Percentiles rank a stretch among this genome's conserved stretches.
Conservation (phyloP, 2,329 filamentous ascomycete species). For the Xylaria sp. region DNA sequence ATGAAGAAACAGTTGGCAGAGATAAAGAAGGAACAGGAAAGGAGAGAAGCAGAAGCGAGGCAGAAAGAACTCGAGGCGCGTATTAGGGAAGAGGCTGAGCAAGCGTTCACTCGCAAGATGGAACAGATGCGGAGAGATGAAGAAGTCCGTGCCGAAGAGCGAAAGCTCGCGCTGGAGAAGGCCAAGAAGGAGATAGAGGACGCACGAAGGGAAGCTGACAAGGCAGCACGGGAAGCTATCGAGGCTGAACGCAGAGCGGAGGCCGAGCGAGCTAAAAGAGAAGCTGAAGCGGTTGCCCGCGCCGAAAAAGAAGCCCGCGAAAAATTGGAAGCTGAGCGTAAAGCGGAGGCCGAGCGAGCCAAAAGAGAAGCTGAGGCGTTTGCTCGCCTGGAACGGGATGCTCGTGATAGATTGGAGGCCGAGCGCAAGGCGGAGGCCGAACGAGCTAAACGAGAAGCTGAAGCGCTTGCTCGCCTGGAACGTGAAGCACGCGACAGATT, state of each 20-base stretch:
- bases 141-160: conserved; percentile 42
- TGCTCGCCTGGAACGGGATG: conserved; percentile 43
- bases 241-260: conserved; percentile 48
- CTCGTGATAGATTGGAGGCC: conserved; percentile 41
- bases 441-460: conserved; percentile 35
- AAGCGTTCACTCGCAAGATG: conserved; percentile 49
- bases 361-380: conserved; percentile 36
- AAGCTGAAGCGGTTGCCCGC: conserved; percentile 40
- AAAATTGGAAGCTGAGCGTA: conserved; percentile 39
- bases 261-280: conserved; percentile 43
- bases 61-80: conserved; percentile 52
- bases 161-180: conserved; percentile 50
- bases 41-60: conserved; percentile 52
- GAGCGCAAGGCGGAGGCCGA: conserved; percentile 49
- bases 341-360: conserved; percentile 48
- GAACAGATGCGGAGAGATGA: conserved; percentile 48
- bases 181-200: conserved; percentile 53
- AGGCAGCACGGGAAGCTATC: conserved; percentile 47
- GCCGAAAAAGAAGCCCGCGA: conserved; percentile 45
- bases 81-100: conserved; percentile 54
- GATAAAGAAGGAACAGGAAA: conserved; percentile 54
- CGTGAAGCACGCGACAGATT: conserved; percentile 44
- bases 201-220: conserved; percentile 54
- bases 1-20: conserved; percentile 64
- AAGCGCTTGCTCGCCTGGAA: conserved; percentile 42